phyloP scores from a whole-genome alignment of 2,329 filamentous ascomycete genomes.

The Thermomyces lanuginosus region DNA sequence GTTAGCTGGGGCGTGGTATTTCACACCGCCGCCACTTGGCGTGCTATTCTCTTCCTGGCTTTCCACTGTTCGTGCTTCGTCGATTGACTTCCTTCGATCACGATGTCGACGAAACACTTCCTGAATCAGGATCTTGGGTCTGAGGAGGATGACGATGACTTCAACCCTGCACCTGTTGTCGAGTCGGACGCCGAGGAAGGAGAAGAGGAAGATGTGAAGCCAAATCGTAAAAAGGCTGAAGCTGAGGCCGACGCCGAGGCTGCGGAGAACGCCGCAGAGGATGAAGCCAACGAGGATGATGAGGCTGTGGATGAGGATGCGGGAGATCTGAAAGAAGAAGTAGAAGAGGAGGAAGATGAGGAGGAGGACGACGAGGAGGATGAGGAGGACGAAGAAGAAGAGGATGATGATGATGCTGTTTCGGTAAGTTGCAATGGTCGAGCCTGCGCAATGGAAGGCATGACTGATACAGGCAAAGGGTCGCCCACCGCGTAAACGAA shows the following conservation, averaged over 20 bases:
- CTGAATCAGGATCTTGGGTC: constrained; percentile 37
- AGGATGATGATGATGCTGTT: constrained; percentile 47
- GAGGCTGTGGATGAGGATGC: constrained; percentile 37
- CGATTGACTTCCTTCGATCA: neutral
- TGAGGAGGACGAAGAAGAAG: constrained; percentile 34
- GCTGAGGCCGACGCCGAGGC: constrained; percentile 16
- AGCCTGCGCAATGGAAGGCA: too few relatives aligned
- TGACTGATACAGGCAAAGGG: constrained; percentile 26
- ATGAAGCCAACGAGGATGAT: constrained; percentile 25
- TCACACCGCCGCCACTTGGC: too few relatives aligned
- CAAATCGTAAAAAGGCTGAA: constrained; percentile 25
- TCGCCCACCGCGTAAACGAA: constrained; percentile 66
- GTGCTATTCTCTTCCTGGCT: neutral
- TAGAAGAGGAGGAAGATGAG: constrained; percentile 26
- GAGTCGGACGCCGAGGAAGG: constrained; percentile 54
- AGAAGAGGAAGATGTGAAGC: constrained; percentile 28
- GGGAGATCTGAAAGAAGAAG: constrained; percentile 44
- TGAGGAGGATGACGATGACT: constrained; percentile 66
- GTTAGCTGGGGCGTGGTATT: too few relatives aligned
- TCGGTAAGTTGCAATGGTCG: constrained; percentile 27
- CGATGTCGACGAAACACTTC: constrained; percentile 27
- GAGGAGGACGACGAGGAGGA: constrained; percentile 34
- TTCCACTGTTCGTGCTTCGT: neutral
- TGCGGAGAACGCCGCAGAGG: constrained; percentile 18
- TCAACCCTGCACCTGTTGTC: constrained; percentile 66